Base-by-base conservation (phyloP, 257 asterid genomes). In the Solanum chmielewskii region DNA sequence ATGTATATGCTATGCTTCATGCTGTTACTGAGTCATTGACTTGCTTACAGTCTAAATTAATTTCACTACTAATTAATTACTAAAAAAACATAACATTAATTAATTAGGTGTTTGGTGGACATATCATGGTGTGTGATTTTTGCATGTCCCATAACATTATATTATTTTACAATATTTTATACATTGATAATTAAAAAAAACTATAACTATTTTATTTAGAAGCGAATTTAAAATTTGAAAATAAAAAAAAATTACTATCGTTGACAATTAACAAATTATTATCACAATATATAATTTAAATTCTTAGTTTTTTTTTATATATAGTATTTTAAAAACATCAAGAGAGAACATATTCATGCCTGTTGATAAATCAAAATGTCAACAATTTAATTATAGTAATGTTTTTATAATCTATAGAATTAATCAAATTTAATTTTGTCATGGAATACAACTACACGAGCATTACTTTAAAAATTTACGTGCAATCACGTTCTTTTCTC, bases 401-500 rank as follows among this genome's bases (percentile, higher is more conserved):
- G 42, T 16, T 70, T 33, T 1, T 70, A 15, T 31, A 5, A 31
- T 33, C 0, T 33, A 31, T 33, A 71, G 23, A 70, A 71, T 71
- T 71, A 74, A 21, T 74, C 2, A 39, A 39, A 74, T 76, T 41
- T 7, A 42, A 41, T 76, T 76, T 76, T 11, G 83, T 42, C 15
- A 42, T 42, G 37, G 39, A 47, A 76, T 76, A 14, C 37, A 42
- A 76, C 83, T 42, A 13, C 83, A 76, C n/a, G 60, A 76, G 60
- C 39, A 42, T 76, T 76, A 76, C 83, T 41, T 76, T 6, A 76
- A 76, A 76, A 21, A 76, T 41, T 76, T 76, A 41, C 83, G 83
- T 76, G 83, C 60, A 41, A 76, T 31, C 83, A 76, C 83, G 83
- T n/a, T 77, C 33, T 77, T 44, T 77, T 77, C 83, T 77, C 39